Conservation (phyloP, 1,284 basidiomycete genomes). For the Cutaneotrichosporon curvatum region DNA sequence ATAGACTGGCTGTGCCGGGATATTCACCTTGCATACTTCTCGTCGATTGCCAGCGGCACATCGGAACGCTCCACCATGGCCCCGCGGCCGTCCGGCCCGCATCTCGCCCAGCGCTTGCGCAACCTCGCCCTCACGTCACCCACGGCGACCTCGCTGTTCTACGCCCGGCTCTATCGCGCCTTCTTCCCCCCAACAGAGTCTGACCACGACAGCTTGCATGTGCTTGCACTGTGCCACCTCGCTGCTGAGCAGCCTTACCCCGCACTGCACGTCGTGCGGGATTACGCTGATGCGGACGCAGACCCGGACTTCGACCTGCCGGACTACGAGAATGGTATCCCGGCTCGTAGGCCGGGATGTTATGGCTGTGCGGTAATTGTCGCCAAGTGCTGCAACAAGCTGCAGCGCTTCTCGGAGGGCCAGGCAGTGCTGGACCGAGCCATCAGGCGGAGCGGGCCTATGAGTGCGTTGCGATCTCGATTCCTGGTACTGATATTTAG, state of each 20-base stretch:
- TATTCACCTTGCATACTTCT: no score
- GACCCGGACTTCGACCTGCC: slow-evolving; percentile 41
- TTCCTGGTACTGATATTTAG: slow-evolving; percentile 11
- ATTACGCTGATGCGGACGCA: slow-evolving; percentile 43
- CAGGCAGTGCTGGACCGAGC: slow-evolving; percentile 37
- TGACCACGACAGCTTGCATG: slow-evolving; percentile 74
- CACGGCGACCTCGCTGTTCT: slow-evolving; percentile 35
- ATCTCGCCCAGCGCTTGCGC: slow-evolving; percentile 32
- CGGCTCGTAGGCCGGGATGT: slow-evolving; percentile 46
- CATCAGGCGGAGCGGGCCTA: slow-evolving; percentile 24
- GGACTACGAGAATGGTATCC: slow-evolving; percentile 31
- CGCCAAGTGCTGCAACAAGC: slow-evolving; percentile 62
- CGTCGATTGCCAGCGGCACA: no score
- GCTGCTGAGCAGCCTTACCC: slow-evolving; percentile 67
- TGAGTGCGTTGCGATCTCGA: slow-evolving; percentile 20
- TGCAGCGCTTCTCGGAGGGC: slow-evolving; percentile 54
- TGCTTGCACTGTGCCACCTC: slow-evolving; percentile 71
- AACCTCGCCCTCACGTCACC: slow-evolving; percentile 28
- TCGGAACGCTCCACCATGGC: no score
- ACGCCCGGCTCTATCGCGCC: slow-evolving; percentile 33
- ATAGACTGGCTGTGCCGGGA: no score
- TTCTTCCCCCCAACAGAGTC: slow-evolving; percentile 34
- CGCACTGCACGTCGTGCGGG: slow-evolving; percentile 62
- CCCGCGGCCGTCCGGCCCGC: slow-evolving; percentile 23
- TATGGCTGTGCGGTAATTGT: slow-evolving; percentile 70